phyloP scores from a whole-genome alignment of 192 early-diverging fungal genomes.

The Paraglomus occultum region DNA sequence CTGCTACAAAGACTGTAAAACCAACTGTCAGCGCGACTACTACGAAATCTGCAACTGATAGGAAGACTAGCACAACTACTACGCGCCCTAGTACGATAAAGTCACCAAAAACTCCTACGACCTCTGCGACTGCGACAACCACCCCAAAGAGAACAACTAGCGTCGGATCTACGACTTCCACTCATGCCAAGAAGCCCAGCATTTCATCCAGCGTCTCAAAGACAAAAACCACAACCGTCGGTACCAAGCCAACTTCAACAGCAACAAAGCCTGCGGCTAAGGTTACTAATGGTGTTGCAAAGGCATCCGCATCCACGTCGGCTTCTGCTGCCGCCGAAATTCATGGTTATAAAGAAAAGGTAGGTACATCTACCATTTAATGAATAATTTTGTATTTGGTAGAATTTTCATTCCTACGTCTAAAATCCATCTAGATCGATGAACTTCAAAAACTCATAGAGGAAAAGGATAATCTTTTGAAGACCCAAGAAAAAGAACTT shows the following conservation, averaged over 20 bases:
- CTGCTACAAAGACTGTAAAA: background rate
- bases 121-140: too few species aligned
- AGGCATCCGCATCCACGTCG: background rate
- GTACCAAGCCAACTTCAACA: background rate
- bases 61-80: background rate
- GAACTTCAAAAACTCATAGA: slow-evolving; percentile 16
- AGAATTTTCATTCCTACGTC: background rate
- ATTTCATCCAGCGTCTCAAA: background rate
- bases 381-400: background rate
- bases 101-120: too few species aligned
- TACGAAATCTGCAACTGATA: background rate
- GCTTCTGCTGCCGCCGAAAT: background rate
- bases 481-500: slow-evolving; percentile 15
- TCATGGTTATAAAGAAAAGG: slow-evolving; percentile 26
- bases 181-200: background rate
- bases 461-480: slow-evolving; percentile 24
- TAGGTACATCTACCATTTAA: slow-evolving; percentile 7
- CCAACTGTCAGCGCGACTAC: background rate
- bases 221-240: background rate
- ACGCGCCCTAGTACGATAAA: background rate
- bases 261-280: background rate
- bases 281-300: background rate
- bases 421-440: slow-evolving; percentile 18
- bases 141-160: slow-evolving; percentile 6
- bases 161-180: background rate